phyloP scores from a whole-genome alignment of 2,329 filamentous ascomycete species.

The Gremmenia infestans region DNA sequence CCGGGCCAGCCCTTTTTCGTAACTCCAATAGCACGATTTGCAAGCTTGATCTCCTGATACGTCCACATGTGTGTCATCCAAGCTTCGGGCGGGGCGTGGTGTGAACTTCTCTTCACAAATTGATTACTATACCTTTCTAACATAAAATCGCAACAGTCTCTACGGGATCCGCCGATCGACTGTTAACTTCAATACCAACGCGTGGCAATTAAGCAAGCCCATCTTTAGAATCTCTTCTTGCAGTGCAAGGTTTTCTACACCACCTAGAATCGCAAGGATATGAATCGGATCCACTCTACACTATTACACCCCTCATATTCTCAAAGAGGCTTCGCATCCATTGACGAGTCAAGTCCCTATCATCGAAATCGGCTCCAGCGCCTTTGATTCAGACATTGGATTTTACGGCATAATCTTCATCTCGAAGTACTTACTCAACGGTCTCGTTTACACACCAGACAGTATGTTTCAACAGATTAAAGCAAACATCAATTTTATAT shows the following conservation, averaged over 20 bases:
- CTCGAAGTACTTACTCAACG: background rate
- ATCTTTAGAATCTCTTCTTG: background rate
- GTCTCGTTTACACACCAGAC: background rate
- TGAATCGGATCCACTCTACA: background rate
- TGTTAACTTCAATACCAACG: background rate
- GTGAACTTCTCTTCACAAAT: background rate
- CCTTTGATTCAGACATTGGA: background rate
- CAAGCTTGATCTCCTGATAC: background rate
- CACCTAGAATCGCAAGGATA: background rate
- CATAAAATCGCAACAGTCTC: background rate
- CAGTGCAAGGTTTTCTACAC: background rate
- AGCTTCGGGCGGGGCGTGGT: background rate
- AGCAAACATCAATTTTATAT: background rate
- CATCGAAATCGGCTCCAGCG: background rate
- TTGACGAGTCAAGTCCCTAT: background rate
- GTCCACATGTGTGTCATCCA: background rate
- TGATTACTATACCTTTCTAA: background rate
- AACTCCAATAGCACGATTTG: background rate
- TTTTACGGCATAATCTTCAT: background rate
- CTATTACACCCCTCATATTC: background rate
- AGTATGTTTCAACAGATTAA: background rate
- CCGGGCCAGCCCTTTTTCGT: background rate
- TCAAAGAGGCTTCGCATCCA: background rate
- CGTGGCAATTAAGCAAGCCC: background rate
- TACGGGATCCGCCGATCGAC: background rate